Evolutionary conservation across 805 yeast genomes (phyloP), one percentile per base, ranked within the genome.

Genomic region (Metschnikowia matae): DNA sequence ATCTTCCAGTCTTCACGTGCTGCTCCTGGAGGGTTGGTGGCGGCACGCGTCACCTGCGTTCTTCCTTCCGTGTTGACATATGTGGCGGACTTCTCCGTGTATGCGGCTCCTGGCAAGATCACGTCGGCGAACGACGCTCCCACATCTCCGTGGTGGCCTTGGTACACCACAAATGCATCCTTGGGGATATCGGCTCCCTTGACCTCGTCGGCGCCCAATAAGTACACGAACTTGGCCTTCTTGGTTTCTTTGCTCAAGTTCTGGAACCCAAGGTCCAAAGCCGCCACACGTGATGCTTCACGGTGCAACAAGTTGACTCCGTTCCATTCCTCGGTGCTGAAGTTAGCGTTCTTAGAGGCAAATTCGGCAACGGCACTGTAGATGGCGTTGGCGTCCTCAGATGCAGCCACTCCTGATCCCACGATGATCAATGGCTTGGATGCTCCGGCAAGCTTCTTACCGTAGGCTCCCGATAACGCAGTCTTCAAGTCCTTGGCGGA

Each of bases 1-100:
- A 88, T 85, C 73, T 84, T 84, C 96, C 96, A 88, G 71, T 89
- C 96, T 69, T 88, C 96, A 67, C 96, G 84, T 41, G 96, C 94
- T 44, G 80, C 86, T 29, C 94, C 96, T 43, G 96, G 96, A 6
- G 94, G 85, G 54, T 84, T 87, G 29, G 88, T 83, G 39, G 96
- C 94, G 40, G 96, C 96, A 56, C 92, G 80, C 2, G 96, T 85
- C 51, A 77, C 69, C 74, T 88, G 96, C 11, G 89, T 83, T 67
- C 96, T 83, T 60, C 96, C 96, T 73, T 89, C 96, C 36, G 96
- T 89, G 73, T 88, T 88, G 56, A 88, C 91, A 68, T 81, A 88
- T 4, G 94, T 89, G 50, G 87, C 90, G 26, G 83, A 73, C 70
- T 88, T 89, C 69, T 88, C 96, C 37, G 96, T 89, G 78, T 85